Evolutionary conservation across 495 filamentous ascomycete genomes (phyloP).

Genomic region (Entonaema liquescens): DNA sequence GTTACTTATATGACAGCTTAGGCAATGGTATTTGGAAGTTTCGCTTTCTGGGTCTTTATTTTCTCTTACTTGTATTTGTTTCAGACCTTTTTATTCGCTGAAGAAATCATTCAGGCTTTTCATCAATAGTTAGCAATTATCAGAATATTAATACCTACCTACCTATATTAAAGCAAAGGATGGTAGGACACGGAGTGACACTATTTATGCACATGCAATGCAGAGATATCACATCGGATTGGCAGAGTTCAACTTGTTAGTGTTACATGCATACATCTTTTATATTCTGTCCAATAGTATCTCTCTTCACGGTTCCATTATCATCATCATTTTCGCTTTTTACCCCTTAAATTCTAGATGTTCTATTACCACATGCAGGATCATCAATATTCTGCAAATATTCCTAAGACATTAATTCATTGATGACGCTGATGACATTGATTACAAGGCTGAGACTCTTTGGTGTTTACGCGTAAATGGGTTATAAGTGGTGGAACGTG

Average conservation of each 20-base stretch:
- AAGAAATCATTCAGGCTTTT: not conserved
- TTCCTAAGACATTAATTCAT: constrained; percentile 30
- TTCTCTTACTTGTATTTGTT: not conserved
- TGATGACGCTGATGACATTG: constrained; percentile 19
- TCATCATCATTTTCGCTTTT: constrained; percentile 1
- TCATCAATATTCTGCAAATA: constrained; percentile 38
- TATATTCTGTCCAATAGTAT: constrained; percentile 13
- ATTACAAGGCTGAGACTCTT: constrained; percentile 23
- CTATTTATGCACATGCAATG: not conserved
- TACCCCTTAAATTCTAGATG: constrained; percentile 27
- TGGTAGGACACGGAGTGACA: not conserved
- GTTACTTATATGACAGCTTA: not conserved
- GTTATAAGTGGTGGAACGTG: not conserved
- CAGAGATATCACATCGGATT: constrained; percentile 16
- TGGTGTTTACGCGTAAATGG: not conserved
- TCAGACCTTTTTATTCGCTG: not conserved
- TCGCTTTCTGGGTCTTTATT: not conserved
- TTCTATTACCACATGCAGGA: constrained; percentile 15
- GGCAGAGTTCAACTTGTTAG: not conserved
- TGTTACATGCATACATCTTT: constrained; percentile 21
- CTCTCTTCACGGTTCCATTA: constrained; percentile 27
- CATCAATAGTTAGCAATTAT: not conserved
- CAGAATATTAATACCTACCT: not conserved
- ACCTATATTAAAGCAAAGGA: not conserved
- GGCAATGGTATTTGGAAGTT: not conserved